Percentiles rank a stretch among this genome's conserved stretches.
Evolutionary conservation across 1,139 yeast species (phyloP).

Genomic region (Taphrina betulina): DNA sequence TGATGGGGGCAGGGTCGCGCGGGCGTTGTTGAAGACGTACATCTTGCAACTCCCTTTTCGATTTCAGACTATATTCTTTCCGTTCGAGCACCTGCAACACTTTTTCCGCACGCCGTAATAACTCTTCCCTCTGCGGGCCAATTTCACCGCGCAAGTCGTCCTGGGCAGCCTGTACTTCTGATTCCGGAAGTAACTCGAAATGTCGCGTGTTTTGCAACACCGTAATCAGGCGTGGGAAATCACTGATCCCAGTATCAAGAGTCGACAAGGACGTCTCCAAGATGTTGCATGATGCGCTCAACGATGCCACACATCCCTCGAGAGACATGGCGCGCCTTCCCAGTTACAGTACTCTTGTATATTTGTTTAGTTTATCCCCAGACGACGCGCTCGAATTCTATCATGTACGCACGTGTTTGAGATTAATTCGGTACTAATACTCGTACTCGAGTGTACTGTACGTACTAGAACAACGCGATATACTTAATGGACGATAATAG

Average conservation of each 20-base stretch:
- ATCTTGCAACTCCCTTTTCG: slow-evolving; percentile 29
- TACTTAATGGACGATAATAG: too few relatives aligned
- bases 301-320: slow-evolving; percentile 21
- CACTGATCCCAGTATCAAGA: slow-evolving; percentile 33
- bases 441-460: too few relatives aligned
- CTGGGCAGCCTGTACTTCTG: slow-evolving; percentile 27
- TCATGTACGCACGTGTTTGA: too few relatives aligned
- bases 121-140: slow-evolving; percentile 28
- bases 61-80: slow-evolving; percentile 21
- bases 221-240: slow-evolving; percentile 32
- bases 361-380: too few relatives aligned
- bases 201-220: slow-evolving; percentile 29
- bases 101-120: slow-evolving; percentile 32
- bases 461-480: too few relatives aligned
- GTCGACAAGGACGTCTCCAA: slow-evolving; percentile 20
- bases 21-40: slow-evolving; percentile 33
- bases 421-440: too few relatives aligned
- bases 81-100: slow-evolving; percentile 23
- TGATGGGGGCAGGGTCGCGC: not conserved
- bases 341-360: too few relatives aligned
- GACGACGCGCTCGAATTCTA: too few relatives aligned
- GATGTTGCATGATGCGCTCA: slow-evolving; percentile 7
- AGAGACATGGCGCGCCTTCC: slow-evolving; percentile 27
- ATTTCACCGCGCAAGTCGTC: slow-evolving; percentile 27
- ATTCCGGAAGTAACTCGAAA: slow-evolving; percentile 33